Conservation (phyloP, 1,284 basidiomycete species). For the Ceratobasidium sp. region DNA sequence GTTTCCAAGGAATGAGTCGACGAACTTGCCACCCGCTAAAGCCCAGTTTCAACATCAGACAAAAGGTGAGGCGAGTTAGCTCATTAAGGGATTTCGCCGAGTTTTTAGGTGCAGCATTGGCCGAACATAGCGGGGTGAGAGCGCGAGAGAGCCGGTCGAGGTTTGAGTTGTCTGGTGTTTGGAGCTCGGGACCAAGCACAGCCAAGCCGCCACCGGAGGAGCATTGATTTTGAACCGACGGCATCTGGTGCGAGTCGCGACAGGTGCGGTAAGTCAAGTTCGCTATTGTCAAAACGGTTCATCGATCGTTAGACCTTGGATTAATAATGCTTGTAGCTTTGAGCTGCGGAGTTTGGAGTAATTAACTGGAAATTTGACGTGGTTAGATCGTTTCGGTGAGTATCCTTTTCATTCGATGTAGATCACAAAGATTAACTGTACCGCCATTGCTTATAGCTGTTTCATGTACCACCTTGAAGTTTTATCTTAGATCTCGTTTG, state of each 20-base stretch:
- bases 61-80: no score
- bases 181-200: conserved; percentile 1
- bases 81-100: no score
- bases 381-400: conserved; percentile 9
- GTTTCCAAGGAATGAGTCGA: no score
- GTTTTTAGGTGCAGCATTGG: no score
- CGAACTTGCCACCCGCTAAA: no score
- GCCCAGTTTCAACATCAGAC: no score
- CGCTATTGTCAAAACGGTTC: neutral
- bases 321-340: no score
- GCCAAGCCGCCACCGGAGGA: conserved; percentile 32
- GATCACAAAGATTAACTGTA: neutral
- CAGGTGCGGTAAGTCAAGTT: neutral
- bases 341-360: no score
- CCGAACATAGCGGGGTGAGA: no score
- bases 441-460: neutral
- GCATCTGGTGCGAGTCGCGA: neutral
- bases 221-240: conserved; percentile 20
- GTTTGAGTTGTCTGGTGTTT: neutral
- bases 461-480: neutral
- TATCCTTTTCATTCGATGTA: neutral
- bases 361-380: no score
- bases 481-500: neutral
- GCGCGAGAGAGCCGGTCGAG: no score
- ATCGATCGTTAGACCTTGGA: neutral